Base-by-base conservation (phyloP, 208 protist species). In the Acanthamoeba castellanii region DNA sequence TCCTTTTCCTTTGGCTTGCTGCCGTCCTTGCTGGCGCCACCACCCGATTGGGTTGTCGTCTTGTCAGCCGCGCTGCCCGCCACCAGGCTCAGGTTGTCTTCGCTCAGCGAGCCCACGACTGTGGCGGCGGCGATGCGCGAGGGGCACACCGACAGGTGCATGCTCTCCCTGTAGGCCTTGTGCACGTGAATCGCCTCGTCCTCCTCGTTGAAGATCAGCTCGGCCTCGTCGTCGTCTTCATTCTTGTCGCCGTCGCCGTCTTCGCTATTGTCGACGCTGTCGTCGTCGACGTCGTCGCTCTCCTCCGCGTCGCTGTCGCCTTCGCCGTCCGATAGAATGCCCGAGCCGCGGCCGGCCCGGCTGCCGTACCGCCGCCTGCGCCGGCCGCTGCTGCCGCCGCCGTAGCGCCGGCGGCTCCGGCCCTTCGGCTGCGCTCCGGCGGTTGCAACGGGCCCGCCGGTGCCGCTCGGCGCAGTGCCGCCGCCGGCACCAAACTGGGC, bases 131-230 rank as follows among this genome's bases (percentile, higher is more conserved):
- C 70, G 70, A 78, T 78, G 8, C 70, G 70, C 7, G 70, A 78
- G 16, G 70, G 70, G 70, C n/a, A 50, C 70, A 78, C 37, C 16
- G 61, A 22, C 61, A 68, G 22, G 27, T 68, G 61, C 70, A 78
- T 45, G 70, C 70, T 78, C 70, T 78, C 70, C 30, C 70, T 16
- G 70, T 78, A 78, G 70, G 70, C 70, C 70, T 78, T 78, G 37
- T 45, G 34, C 70, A 78, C 70, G 37, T 78, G 70, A 9, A 78
- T 78, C 20, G 70, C 70, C 37, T 78, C 70, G 70, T 78, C 70
- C n/a, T 34, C n/a, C 37, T 78, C 70, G 70, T 34, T 78, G 70
- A 78, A 78, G 70, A 78, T 78, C 20, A 78, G 70, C 70, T 78
- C 70, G 20, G 32, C 70, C 30, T 78, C 27, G 61, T 68, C 61